Evolutionary conservation across 1,284 basidiomycete genomes (phyloP).

Genomic region (Pseudomicrostroma phylloplanum): DNA sequence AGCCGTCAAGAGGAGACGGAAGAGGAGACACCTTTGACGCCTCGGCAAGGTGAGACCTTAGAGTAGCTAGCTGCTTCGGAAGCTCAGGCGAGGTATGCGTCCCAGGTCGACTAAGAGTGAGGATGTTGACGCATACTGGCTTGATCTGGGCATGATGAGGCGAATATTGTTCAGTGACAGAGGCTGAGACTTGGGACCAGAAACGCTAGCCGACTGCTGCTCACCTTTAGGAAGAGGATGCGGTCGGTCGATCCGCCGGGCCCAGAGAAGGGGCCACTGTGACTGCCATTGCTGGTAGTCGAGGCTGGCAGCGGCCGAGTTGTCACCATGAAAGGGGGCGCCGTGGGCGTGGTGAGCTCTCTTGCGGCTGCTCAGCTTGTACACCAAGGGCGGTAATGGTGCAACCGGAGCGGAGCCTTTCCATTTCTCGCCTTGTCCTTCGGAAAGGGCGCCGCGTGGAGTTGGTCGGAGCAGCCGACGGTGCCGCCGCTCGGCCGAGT

Average conservation of each 20-base stretch:
- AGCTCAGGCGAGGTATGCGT: not conserved
- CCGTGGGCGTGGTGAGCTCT: no score
- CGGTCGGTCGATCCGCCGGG: not conserved
- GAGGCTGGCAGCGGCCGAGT: no score
- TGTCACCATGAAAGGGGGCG: no score
- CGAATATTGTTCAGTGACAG: not conserved
- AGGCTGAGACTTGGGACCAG: not conserved
- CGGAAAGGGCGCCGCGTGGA: no score
- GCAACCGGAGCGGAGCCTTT: no score
- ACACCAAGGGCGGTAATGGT: no score
- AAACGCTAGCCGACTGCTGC: not conserved
- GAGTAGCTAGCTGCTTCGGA: conserved; percentile 13
- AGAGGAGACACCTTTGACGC: not conserved
- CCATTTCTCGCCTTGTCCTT: no score
- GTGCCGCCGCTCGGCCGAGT: no score
- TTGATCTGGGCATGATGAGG: conserved; percentile 19
- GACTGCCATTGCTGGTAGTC: no score
- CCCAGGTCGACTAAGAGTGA: conserved; percentile 14
- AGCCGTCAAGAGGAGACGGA: not conserved
- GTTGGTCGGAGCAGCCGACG: no score
- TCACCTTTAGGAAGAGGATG: conserved; percentile 2
- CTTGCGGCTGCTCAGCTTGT: no score
- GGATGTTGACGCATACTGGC: conserved; percentile 34
- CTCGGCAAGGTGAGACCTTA: conserved; percentile 12
- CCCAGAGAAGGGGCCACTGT: not conserved